Conservation (phyloP, 768 basidiomycete species). For the Panaeolus cyanescens region DNA sequence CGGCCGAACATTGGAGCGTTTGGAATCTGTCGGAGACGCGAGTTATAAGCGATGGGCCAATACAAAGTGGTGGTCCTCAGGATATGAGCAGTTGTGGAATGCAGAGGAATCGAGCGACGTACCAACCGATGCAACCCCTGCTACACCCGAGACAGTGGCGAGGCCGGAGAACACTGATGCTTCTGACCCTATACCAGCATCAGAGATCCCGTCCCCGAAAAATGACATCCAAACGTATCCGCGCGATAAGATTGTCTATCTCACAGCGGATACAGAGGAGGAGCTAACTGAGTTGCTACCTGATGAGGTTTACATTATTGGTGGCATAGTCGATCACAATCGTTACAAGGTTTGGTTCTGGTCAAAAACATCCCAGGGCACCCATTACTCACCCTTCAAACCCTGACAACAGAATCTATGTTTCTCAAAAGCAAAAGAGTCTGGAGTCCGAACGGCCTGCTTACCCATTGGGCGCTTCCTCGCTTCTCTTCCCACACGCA, state of each 20-base stretch:
- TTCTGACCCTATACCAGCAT: constrained; percentile 7
- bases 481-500: constrained; percentile 81
- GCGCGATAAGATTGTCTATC: constrained; percentile 74
- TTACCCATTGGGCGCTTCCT: constrained; percentile 95
- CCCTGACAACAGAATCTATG: constrained; percentile 72
- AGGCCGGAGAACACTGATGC: constrained; percentile 1
- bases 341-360: constrained; percentile 74
- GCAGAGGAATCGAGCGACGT: constrained; percentile 1
- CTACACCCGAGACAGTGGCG: background rate
- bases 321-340: constrained; percentile 95
- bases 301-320: constrained; percentile 91
- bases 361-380: constrained; percentile 1
- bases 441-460: constrained; percentile 80
- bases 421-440: constrained; percentile 76
- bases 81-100: constrained; percentile 73
- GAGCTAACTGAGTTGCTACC: constrained; percentile 83
- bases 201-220: constrained; percentile 5
- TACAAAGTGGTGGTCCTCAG: constrained; percentile 82
- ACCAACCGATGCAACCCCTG: constrained; percentile 2
- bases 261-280: constrained; percentile 91
- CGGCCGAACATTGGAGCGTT: constrained; percentile 64
- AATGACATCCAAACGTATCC: constrained; percentile 19
- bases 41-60: constrained; percentile 79
- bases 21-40: constrained; percentile 66
- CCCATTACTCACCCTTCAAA: constrained; percentile 13